Evolutionary conservation across 371 early-diverging fungal species (phyloP), one percentile per base, ranked within the genome.

Genomic region (Smittium mucronatum): DNA sequence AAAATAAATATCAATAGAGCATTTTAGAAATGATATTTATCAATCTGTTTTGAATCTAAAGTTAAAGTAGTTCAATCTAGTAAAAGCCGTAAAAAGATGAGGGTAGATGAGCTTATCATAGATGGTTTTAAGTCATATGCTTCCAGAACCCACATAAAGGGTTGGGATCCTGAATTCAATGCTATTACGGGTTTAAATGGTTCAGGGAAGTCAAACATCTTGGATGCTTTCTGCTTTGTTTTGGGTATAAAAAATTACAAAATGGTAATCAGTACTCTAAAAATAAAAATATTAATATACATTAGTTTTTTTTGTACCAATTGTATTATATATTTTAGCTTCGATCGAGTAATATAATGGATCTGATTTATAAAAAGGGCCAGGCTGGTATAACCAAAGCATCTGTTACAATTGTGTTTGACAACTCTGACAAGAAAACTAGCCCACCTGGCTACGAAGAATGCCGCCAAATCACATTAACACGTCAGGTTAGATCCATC

Each of bases 101-200:
- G 88, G 74, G 87, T 98, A 63, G 94, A 97, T 78, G 97, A 97
- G 73, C 80, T 98, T 26, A 89, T 97, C 68, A 85, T 98, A 72
- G 98, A 98, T 71, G 98, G 98, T 57, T 97, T 97, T 88, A 97
- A 97, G 78, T 94, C 94, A 0, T 98, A 98, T 78, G 95, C 96
- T 1, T 87, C 92, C 16, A 87, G 97, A 63, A 96, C 96, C 1
- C 92, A 93, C 69, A 95, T 97, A 67, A 86, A 89, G 26, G 93
- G 93, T 31, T 97, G 96, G 95, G 96, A 95, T 80, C 88, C 91
- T 1, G 88, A 93, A 71, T 99, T 99, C 81, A 99, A 97, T 76
- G 99, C 99, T 33, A 98, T 99, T 73, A 99, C 99, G 2, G 99
- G 99, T 36, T 84, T 99, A 47, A 99, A 99, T 78, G 99, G 99